phyloP scores from a whole-genome alignment of 2,329 filamentous ascomycete genomes.

The Aureobasidium sp. region DNA sequence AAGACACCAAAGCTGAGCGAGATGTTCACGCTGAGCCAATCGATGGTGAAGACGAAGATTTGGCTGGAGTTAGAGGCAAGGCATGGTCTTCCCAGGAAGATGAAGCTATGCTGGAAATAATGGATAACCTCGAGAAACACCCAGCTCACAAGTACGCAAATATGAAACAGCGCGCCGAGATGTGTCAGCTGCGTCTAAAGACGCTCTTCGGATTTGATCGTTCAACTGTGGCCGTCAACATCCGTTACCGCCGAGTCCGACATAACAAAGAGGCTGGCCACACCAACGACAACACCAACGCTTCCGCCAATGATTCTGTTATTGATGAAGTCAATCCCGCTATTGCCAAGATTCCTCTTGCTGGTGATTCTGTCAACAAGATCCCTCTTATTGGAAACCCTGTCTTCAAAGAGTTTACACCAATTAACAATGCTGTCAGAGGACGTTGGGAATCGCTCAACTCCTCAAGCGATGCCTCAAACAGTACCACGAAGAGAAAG shows the following conservation, averaged over 20 bases:
- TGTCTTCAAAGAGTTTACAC: neutral
- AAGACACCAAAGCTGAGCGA: too few relatives aligned
- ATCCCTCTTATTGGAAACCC: too few relatives aligned
- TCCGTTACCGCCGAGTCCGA: neutral
- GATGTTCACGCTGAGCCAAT: neutral
- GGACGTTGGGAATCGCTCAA: neutral
- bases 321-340: too few relatives aligned
- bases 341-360: neutral
- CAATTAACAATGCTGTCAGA: neutral
- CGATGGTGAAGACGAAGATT: neutral
- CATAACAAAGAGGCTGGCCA: neutral
- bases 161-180: neutral
- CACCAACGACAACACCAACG: neutral
- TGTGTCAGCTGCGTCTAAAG: neutral
- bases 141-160: neutral
- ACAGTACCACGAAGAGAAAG: neutral
- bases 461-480: neutral
- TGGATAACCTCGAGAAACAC: neutral
- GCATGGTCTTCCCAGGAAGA: neutral
- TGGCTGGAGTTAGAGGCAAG: neutral
- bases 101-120: neutral
- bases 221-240: neutral
- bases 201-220: neutral
- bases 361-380: too few relatives aligned
- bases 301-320: neutral